Base-by-base conservation (phyloP, 1,284 basidiomycete species). In the Malassezia japonica region DNA sequence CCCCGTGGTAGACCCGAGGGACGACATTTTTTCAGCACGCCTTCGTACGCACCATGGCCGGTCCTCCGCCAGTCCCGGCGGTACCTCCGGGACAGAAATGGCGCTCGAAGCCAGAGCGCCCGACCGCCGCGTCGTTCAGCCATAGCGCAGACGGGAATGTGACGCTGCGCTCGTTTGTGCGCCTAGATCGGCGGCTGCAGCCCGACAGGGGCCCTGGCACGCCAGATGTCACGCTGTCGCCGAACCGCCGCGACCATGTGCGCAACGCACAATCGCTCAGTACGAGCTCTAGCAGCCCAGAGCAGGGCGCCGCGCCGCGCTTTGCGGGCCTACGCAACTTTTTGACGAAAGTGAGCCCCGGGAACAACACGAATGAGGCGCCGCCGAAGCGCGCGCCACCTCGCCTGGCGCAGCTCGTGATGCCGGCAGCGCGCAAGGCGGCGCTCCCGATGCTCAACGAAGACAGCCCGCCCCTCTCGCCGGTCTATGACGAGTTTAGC, bases 401-500 rank as follows among this genome's bases (percentile, higher is more conserved):
- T 20, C 32, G 23, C 24, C 36, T n/a, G 15, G 34, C 28, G 8
- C 39, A 34, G 21, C 52, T 70, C 1, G 59, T 59, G n/a, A 65
- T 67, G 57, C 67, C 67, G 0, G 53, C 62, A 3, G 67, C 67
- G 6, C 46, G 65, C 16, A 52, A 50, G 0, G 67, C 62, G 4
- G 59, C 29, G 52, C 57, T 28, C 13, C 59, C 27, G 48, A 52
- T 18, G 50, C 55, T 70, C 37, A 67, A 69, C 41, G 57, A 60
- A 21, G 60, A 61, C 41, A 64, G 60, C 21, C 63, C 67, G 13
- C 64, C 67, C 8, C 55, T 69, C 10, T 67, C 67, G 5, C 67
- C 67, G 4, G 59, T 56, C 13, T 50, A 50, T 42, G 61, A 63
- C 25, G 50, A 43, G 12, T 10, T 6, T 9, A 13, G 16, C 16